Evolutionary conservation across 2,329 filamentous ascomycete species (phyloP).

Genomic region (Alternaria brassicae): DNA sequence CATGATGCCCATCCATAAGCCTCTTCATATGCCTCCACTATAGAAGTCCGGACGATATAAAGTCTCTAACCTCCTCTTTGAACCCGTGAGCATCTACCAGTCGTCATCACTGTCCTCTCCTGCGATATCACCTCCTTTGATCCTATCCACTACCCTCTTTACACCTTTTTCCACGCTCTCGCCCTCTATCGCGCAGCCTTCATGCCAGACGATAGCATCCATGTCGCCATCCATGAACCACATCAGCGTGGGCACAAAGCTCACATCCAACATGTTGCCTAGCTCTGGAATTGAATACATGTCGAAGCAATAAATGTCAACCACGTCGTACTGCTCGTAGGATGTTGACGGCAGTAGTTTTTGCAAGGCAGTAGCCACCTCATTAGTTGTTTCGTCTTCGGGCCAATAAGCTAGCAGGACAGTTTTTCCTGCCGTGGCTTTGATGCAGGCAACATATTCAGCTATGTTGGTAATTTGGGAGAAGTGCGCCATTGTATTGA

Average conservation of each 20-base stretch:
- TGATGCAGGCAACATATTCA: conserved; percentile 27
- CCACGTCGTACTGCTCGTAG: conserved; percentile 19
- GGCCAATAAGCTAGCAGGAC: conserved; percentile 34
- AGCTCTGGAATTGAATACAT: conserved; percentile 34
- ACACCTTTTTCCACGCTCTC: conserved; percentile 35
- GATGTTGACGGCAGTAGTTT: conserved; percentile 24
- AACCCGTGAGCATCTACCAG: conserved; percentile 11
- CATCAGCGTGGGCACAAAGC: conserved; percentile 35
- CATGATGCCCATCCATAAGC: not conserved
- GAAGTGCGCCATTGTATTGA: conserved; percentile 17
- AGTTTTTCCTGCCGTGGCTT: conserved; percentile 27
- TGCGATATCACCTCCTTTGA: conserved; percentile 36
- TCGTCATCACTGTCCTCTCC: conserved; percentile 30
- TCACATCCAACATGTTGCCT: conserved; percentile 27
- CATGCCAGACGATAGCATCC: conserved; percentile 36
- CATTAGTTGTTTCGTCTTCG: conserved; percentile 26
- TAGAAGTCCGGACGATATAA: not conserved
- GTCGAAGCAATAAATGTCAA: conserved; percentile 33
- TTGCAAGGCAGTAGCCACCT: conserved; percentile 20
- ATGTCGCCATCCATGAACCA: conserved; percentile 33
- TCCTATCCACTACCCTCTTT: conserved; percentile 32
- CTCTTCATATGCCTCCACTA: not conserved
- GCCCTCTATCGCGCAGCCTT: conserved; percentile 30
- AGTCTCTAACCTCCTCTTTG: not conserved
- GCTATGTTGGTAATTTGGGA: conserved; percentile 23